These are phyloP conservation scores for Bryoglossum gracile DNA, from an alignment of 495 filamentous ascomycete species.

Conservation along the genomic window DNA sequence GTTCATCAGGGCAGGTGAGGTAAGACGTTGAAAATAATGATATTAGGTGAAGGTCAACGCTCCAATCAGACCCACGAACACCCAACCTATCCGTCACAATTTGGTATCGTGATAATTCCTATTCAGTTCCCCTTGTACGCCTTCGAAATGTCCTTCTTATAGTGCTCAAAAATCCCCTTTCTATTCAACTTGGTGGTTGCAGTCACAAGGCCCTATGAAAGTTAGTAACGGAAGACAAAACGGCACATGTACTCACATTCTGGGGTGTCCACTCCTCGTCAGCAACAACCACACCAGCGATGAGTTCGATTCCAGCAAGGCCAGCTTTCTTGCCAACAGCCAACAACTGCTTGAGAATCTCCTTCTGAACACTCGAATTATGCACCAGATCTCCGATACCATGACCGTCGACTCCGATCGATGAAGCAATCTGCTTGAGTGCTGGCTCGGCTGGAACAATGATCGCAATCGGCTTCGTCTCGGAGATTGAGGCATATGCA, in stretches of 20 bases:
- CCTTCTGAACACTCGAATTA: slow-evolving; percentile 63
- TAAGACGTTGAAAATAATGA: too few species aligned
- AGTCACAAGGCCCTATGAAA: slow-evolving; percentile 50
- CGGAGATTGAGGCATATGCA: slow-evolving; percentile 71
- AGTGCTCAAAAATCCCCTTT: slow-evolving; percentile 54
- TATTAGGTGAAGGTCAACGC: too few species aligned
- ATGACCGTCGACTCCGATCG: slow-evolving; percentile 60
- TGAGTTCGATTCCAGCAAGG: slow-evolving; percentile 76
- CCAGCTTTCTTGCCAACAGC: slow-evolving; percentile 64
- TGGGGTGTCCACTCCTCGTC: slow-evolving; percentile 97
- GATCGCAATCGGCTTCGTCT: slow-evolving; percentile 84
- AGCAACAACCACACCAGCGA: slow-evolving; percentile 82
- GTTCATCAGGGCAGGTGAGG: too few species aligned
- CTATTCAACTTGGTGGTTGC: slow-evolving; percentile 69
- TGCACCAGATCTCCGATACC: slow-evolving; percentile 72
- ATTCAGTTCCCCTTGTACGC: too few species aligned
- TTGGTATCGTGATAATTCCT: too few species aligned
- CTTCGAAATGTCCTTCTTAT: slow-evolving; percentile 53
- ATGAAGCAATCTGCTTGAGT: slow-evolving; percentile 72
- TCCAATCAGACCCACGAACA: too few species aligned
- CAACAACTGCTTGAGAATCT: slow-evolving; percentile 76
- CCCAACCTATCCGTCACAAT: too few species aligned
- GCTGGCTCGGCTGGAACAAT: slow-evolving; percentile 83
- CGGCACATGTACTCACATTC: slow-evolving; percentile 62
- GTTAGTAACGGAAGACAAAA: too few species aligned